A percentile compares a stretch with the other conserved stretches of the same genome.
Conservation (phyloP, 805 yeast species). For the Schwanniomyces sp. region DNA sequence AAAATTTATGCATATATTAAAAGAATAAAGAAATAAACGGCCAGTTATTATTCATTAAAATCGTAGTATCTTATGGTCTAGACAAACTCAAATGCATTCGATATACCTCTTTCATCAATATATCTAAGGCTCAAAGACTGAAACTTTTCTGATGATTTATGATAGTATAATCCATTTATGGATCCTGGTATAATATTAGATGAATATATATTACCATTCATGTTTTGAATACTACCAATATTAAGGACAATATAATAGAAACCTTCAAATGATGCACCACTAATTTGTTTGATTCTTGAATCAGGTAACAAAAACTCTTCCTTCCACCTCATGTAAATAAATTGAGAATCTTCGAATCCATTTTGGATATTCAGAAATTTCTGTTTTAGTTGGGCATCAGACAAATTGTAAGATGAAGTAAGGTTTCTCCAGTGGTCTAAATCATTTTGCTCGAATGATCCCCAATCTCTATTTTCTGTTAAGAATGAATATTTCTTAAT, state of each 20-base stretch:
- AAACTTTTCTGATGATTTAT: conserved; percentile 71
- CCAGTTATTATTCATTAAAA: neutral
- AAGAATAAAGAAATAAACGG: neutral
- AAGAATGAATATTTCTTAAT: conserved; percentile 47
- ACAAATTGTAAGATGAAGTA: conserved; percentile 49
- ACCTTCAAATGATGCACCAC: conserved; percentile 87
- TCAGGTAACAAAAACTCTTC: conserved; percentile 86
- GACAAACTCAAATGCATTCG: conserved; percentile 25
- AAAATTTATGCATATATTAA: neutral
- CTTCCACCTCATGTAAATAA: conserved; percentile 91
- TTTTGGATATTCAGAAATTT: conserved; percentile 29
- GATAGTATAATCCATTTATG: conserved; percentile 80
- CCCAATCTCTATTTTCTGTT: conserved; percentile 62
- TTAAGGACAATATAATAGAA: conserved; percentile 86
- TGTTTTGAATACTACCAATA: conserved; percentile 39
- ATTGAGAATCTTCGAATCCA: conserved; percentile 27
- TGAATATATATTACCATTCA: neutral
- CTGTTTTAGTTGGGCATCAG: conserved; percentile 29
- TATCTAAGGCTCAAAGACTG: conserved; percentile 72
- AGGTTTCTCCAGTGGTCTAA: conserved; percentile 54
- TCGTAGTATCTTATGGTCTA: conserved; percentile 6
- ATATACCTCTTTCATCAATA: conserved; percentile 47
- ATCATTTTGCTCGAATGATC: conserved; percentile 39
- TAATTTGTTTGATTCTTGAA: conserved; percentile 56
- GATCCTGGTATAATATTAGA: conserved; percentile 52